Evolutionary conservation across 2,329 filamentous ascomycete genomes (phyloP), one percentile per base, ranked within the genome.

Genomic region (Hypoxylon sp.): DNA sequence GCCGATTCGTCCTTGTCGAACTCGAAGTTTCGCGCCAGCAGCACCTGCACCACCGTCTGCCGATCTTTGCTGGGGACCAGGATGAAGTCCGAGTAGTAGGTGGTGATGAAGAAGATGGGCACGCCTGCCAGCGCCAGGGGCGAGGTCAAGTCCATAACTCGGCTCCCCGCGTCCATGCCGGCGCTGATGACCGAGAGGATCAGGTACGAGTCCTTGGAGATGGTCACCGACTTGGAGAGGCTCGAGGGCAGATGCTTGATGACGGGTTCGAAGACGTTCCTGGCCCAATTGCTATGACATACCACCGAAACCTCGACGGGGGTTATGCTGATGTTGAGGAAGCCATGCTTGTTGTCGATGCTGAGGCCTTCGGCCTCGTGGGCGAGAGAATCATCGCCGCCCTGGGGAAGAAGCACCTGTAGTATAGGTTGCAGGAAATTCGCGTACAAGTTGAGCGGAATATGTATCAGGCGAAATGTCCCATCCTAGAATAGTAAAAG

Each of bases 61-160:
- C 89, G 87, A 69, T 89, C 87, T 70, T 88, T 90, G 49, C 82
- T 82, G 0, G 95, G 93, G 1, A 97, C 92, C 29, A 98, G 83
- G 67, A 99, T 96, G 75, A 97, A 98, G 77, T 99, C 94, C 27
- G 91, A 95, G 76, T 96, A 98, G 76, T 98, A 99, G 26, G 92
- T 97, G 3, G 94, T 97, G 73, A 97, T 96, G 82, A 98, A 98
- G 80, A 98, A 97, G 71, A 99, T 96, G 49, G 94, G 91, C 48
- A 98, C 95, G 67, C 92, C 91, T 46, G 94, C 94, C 72, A 97
- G 83, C 23, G 95, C 94, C 26, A 98, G 81, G 4, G 94, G 95
- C 49, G 88, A 93, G 6, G 93, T 97, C 60, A 99, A 77, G 71
- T 98, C 94, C 67, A 97, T 85, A 5, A 99, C 94, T 53, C 93